Conservation (phyloP, 1,284 basidiomycete species). For the Retiboletus flavoniger region DNA sequence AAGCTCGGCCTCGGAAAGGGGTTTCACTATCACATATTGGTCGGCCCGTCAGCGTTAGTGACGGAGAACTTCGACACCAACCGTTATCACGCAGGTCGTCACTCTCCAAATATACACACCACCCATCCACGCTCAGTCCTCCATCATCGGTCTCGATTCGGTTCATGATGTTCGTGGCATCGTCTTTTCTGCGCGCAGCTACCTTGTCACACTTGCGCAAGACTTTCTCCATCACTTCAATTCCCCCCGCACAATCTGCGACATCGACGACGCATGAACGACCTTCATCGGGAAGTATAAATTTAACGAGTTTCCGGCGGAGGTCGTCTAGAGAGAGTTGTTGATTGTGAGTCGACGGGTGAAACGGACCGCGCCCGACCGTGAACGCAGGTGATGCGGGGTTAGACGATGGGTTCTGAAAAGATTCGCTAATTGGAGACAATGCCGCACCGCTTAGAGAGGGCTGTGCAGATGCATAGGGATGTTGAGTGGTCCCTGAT, state of each 20-base stretch:
- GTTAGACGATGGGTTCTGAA: conserved; percentile 39
- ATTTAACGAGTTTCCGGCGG: conserved; percentile 80
- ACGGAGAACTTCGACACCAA: conserved; percentile 33
- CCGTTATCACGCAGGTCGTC: conserved; percentile 59
- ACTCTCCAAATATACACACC: conserved; percentile 77
- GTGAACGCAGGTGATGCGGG: conserved; percentile 53
- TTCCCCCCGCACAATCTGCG: conserved; percentile 71
- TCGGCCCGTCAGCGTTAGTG: not conserved
- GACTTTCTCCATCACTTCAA: conserved; percentile 83
- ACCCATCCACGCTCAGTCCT: conserved; percentile 80
- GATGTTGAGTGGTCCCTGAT: conserved; percentile 43
- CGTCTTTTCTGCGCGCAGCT: conserved; percentile 46
- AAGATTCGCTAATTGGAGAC: conserved; percentile 71
- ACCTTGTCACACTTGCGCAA: conserved; percentile 86
- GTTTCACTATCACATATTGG: conserved; percentile 47
- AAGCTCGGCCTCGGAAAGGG: conserved; percentile 82
- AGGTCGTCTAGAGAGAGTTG: conserved; percentile 73
- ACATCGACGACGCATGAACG: conserved; percentile 79
- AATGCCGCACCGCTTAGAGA: conserved; percentile 40
- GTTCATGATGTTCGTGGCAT: conserved; percentile 45
- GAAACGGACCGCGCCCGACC: conserved; percentile 57
- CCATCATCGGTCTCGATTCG: conserved; percentile 59
- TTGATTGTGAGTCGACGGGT: conserved; percentile 43
- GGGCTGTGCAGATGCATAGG: conserved; percentile 51
- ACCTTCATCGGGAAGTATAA: conserved; percentile 76